Evolutionary conservation across 495 filamentous ascomycete genomes (phyloP).

Genomic region (Bathelium albidoporum): DNA sequence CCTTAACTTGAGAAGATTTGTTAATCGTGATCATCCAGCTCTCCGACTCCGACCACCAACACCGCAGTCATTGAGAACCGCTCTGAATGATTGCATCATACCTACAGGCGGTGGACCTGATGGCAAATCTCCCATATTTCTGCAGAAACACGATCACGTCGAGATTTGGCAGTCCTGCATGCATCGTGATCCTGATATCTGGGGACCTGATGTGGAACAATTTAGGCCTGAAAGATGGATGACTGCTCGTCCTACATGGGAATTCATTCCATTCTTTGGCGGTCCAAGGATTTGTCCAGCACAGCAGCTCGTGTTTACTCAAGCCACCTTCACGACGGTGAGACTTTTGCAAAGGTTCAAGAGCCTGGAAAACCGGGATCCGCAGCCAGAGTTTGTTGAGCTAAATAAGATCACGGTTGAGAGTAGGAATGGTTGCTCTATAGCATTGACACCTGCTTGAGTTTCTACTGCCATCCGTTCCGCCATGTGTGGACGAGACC

Average conservation of each 20-base stretch:
- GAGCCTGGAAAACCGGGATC: neutral
- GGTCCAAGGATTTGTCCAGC: slow-evolving; percentile 24
- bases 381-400: too few species aligned
- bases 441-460: too few species aligned
- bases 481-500: too few species aligned
- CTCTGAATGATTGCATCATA: slow-evolving; percentile 25
- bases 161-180: slow-evolving; percentile 21
- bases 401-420: too few species aligned
- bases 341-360: neutral
- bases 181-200: slow-evolving; percentile 27
- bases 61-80: slow-evolving; percentile 24
- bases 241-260: slow-evolving; percentile 15
- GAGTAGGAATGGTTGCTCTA: too few species aligned
- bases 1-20: neutral
- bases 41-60: slow-evolving; percentile 22
- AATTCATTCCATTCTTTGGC: slow-evolving; percentile 34
- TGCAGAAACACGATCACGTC: slow-evolving; percentile 20
- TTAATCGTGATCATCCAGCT: slow-evolving; percentile 15
- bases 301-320: neutral
- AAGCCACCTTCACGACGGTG: neutral
- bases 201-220: slow-evolving; percentile 26
- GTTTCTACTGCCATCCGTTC: too few species aligned
- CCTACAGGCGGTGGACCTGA: slow-evolving; percentile 27
- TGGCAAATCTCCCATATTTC: slow-evolving; percentile 23
- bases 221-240: slow-evolving; percentile 34